Conservation (phyloP, 208 protist species). For the Trypanosoma theileri region DNA sequence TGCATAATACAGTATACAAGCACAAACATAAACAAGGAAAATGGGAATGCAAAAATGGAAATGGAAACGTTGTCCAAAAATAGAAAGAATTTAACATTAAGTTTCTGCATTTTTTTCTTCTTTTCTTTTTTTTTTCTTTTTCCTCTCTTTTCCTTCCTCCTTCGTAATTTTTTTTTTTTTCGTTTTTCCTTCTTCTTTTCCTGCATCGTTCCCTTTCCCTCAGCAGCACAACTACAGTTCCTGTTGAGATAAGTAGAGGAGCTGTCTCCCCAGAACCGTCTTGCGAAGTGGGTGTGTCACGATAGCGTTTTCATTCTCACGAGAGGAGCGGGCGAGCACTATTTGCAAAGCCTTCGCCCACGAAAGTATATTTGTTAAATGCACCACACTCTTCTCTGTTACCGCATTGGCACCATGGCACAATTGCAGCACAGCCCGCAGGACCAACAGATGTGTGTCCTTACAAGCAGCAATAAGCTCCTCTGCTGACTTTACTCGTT, state of each 20-base stretch:
- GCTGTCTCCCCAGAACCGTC: constrained; percentile 32
- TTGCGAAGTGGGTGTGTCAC: constrained; percentile 34
- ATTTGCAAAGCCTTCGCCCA: constrained; percentile 37
- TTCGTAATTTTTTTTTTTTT: background rate
- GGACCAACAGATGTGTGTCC: constrained; percentile 37
- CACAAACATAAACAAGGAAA: background rate
- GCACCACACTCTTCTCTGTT: constrained; percentile 9
- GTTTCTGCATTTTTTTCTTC: no score
- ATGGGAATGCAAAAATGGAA: background rate
- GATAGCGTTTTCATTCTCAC: background rate
- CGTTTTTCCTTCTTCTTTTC: background rate
- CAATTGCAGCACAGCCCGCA: constrained; percentile 43
- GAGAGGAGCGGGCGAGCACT: constrained; percentile 8
- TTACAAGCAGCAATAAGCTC: constrained; percentile 30
- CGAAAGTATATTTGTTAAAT: constrained; percentile 31
- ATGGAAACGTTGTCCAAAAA: background rate
- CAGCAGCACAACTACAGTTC: constrained; percentile 14
- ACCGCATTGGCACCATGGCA: constrained; percentile 26
- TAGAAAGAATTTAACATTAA: background rate
- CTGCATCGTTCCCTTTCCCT: background rate
- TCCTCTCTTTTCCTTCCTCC: background rate
- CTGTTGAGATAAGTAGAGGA: constrained; percentile 29
- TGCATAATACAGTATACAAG: no score
- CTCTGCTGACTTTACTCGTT: constrained; percentile 29
- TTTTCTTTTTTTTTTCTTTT: background rate